Evolutionary conservation across 2,329 filamentous ascomycete genomes (phyloP), one percentile per base, ranked within the genome.

Genomic region (Beauveria pseudobassiana): DNA sequence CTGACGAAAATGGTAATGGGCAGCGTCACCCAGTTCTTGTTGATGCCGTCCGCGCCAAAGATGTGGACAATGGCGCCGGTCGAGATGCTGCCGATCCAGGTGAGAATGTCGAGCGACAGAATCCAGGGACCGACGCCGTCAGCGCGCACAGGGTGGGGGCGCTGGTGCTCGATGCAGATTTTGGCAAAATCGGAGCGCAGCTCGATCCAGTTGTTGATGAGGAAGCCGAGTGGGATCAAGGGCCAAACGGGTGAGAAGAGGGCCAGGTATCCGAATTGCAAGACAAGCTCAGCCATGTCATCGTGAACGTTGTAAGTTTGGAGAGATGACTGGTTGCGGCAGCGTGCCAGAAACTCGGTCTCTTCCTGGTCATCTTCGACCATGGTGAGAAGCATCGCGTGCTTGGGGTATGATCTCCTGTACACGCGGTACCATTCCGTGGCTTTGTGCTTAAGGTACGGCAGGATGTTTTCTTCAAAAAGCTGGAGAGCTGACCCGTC

Each of bases 241-340:
- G 89, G 88, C 89, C 89, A 92, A 34, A 90, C 86, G 0, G 89
- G 86, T 1, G 85, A 87, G 72, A 91, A 92, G 5, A 91, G 76
- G 0, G 86, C 82, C 0, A 92, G 79, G 69, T 91, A 90, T 5
- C 89, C 89, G 66, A 90, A 91, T 68, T 88, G 86, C 2, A 90
- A 79, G 34, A 87, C 85, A 78, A 90, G 88, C 72, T 91, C 89
- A 10, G 88, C 80, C 49, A 91, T 83, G 67, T 92, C 89, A 10
- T 84, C 80, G 16, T 88, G 87, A 0, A 91, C 88, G 65, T 91
- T 86, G 77, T 91, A 92, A 16, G 82, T 76, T 10, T 83, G 83
- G 0, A 90, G 80, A 22, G 85, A 84, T 0, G 87, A 84, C 70
- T 92, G 87, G 63, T 84, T 80, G 55, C 89, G 85, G 2, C 88